Evolutionary conservation across 2,329 filamentous ascomycete genomes (phyloP), one percentile per base, ranked within the genome.

Genomic region (Ceratocystis papillata): DNA sequence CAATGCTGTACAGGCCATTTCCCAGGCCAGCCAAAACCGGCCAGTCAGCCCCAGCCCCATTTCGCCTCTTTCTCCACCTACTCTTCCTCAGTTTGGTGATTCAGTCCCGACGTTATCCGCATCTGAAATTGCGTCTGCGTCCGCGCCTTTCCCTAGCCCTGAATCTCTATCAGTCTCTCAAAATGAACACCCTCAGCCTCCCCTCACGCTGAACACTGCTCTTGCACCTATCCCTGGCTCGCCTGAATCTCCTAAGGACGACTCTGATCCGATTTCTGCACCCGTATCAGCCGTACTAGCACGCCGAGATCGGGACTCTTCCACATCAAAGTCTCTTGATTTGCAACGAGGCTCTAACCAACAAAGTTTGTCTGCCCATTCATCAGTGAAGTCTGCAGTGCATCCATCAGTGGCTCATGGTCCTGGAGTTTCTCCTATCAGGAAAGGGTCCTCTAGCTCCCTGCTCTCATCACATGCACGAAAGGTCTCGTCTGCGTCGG

Each of bases 141-240:
- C 48, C 0, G 8, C 15, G 20, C 12, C 48, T 59, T 20, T 20
- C 5, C 25, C 25, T 5, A 41, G 37, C 37, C 10, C 12, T 41
- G 37, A 41, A 41, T 15, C 17, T 10, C 55, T n/a, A 33, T 4
- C 28, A 20, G 10, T n/a, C 17, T 37, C 55, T n/a, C 37, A 12
- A 20, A 41, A 50, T 25, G 25, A 48, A 3, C 44, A 22, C 33
- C 44, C 44, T 30, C 61, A 63, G 44, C 6, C 28, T n/a, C 6
- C 30, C 3, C n/a, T 57, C 6, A 41, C 62, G 17, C 5, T 64
- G 30, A 57, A 53, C 20, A 63, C 61, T 6, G 22, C 61, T n/a
- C 63, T 67, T 25, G 63, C 48, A 8, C 57, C 66, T 2, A 67
- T 67, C 44, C 66, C 66, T 28, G 66, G 66, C 41, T 67, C 66